A percentile compares a stretch with the other conserved stretches of the same genome.
phyloP scores from a whole-genome alignment of 2,329 filamentous ascomycete species.

The Aureobasidium sp. region DNA sequence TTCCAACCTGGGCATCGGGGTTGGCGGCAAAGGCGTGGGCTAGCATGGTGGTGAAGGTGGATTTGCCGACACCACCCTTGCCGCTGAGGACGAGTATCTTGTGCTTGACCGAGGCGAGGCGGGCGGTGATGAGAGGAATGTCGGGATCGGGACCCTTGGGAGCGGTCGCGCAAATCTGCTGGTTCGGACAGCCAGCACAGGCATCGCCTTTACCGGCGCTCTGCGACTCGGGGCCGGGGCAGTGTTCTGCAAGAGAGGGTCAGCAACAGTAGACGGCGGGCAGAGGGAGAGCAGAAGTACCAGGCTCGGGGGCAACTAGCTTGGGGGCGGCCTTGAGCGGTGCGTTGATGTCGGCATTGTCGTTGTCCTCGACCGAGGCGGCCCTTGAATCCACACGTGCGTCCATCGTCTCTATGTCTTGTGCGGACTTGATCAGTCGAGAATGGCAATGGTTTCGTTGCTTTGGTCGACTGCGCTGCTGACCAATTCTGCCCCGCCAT shows the following conservation, averaged over 20 bases:
- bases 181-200: conserved; percentile 92
- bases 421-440: not conserved
- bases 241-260: conserved; percentile 60
- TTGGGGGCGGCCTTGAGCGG: conserved; percentile 72
- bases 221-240: conserved; percentile 79
- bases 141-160: conserved; percentile 95
- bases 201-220: conserved; percentile 63
- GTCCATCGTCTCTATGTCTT: not conserved
- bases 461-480: not conserved
- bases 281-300: conserved; percentile 30
- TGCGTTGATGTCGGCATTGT: conserved; percentile 65
- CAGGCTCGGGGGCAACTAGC: conserved; percentile 86
- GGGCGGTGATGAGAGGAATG: conserved; percentile 77
- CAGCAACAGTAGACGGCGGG: not conserved
- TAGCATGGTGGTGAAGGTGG: conserved; percentile 82
- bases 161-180: conserved; percentile 86
- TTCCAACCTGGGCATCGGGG: conserved; percentile 70
- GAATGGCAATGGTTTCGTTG: not conserved
- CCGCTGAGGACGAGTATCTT: conserved; percentile 90
- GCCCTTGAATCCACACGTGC: conserved; percentile 52
- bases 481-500: not conserved
- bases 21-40: conserved; percentile 84
- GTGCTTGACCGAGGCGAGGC: conserved; percentile 74
- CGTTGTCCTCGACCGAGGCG: conserved; percentile 66
- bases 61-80: conserved; percentile 96